Percentiles rank a stretch among this genome's conserved stretches.
Conservation (phyloP, 768 basidiomycete species). For the Rhodotorula paludigena region DNA sequence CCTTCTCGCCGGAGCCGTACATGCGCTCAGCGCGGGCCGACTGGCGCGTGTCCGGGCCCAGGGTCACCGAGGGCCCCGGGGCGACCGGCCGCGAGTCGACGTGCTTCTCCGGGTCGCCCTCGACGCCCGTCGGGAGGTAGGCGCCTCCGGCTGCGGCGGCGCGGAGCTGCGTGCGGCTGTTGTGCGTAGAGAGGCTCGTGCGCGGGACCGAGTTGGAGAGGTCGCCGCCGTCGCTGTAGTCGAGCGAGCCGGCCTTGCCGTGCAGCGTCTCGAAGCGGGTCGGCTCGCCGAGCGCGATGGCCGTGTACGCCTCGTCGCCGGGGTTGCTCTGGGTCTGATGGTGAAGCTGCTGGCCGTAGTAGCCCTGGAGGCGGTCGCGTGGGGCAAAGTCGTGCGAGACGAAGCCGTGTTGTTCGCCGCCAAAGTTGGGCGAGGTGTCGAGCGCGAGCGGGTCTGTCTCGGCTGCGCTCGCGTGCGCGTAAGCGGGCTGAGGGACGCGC, state of each 20-base stretch:
- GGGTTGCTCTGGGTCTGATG: background rate
- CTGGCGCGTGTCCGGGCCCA: conserved; percentile 10
- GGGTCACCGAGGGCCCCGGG: conserved; percentile 16
- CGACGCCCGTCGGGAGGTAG: background rate
- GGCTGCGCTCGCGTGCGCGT: background rate
- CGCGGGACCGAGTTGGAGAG: background rate
- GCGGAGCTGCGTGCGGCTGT: conserved; percentile 27
- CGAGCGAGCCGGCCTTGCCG: conserved; percentile 8
- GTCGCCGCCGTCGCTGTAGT: conserved; percentile 1
- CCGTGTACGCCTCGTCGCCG: conserved; percentile 26
- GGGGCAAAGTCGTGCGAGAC: conserved; percentile 7
- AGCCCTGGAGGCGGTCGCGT: background rate
- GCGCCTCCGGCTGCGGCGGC: background rate
- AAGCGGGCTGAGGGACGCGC: background rate
- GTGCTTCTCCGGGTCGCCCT: conserved; percentile 17
- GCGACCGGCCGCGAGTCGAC: conserved; percentile 21
- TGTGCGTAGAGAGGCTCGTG: conserved; percentile 26
- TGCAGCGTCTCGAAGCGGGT: background rate
- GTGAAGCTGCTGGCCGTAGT: background rate
- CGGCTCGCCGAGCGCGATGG: conserved; percentile 5
- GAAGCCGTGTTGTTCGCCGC: background rate
- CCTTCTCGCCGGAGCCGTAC: conserved; percentile 22
- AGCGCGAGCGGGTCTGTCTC: conserved; percentile 26
- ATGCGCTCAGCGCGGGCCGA: conserved; percentile 16
- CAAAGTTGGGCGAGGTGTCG: conserved; percentile 22